Conservation (phyloP, 306 rosid genomes). For the Abrus precatorius region DNA sequence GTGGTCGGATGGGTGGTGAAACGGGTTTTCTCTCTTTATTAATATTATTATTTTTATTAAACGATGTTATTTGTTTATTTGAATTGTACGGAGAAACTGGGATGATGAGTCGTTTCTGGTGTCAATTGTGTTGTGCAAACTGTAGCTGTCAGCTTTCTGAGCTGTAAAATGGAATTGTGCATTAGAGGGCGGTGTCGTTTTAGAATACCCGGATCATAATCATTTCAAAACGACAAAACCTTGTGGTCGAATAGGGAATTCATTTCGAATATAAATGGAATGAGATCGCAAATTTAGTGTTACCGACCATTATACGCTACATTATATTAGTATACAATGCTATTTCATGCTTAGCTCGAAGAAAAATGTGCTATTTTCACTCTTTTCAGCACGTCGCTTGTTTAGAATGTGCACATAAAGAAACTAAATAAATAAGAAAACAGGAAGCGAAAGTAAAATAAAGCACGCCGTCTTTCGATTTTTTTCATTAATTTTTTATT, state of each 20-base stretch:
- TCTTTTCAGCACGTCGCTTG: neutral
- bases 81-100: neutral
- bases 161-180: neutral
- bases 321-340: neutral
- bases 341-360: neutral
- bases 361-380: neutral
- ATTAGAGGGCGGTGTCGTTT: conserved; percentile 30
- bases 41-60: neutral
- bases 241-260: neutral
- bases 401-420: too few species aligned
- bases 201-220: neutral
- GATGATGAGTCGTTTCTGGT: neutral
- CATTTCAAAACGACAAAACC: conserved; percentile 11
- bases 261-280: neutral
- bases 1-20: conserved; percentile 2
- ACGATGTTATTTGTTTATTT: neutral
- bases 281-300: neutral
- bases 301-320: neutral
- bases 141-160: conserved; percentile 14
- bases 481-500: too few species aligned
- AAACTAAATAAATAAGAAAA: too few species aligned
- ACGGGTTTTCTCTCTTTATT: neutral
- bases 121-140: too few species aligned
- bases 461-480: too few species aligned
- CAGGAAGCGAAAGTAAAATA: too few species aligned